Conservation (phyloP, 2,329 filamentous ascomycete genomes). For the Xylariaceae sp. region DNA sequence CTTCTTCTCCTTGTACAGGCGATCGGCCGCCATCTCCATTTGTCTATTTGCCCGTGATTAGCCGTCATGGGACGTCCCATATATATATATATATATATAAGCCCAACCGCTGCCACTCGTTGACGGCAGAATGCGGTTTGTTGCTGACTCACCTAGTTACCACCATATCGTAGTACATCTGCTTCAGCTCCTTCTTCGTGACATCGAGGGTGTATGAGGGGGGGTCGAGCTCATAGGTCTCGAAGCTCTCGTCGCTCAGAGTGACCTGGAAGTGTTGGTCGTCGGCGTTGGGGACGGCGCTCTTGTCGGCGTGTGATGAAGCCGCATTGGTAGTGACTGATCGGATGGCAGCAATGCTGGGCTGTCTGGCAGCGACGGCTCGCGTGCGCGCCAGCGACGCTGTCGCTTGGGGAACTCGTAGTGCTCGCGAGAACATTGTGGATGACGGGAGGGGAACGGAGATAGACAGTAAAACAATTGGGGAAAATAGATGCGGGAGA, state of each 20-base stretch:
- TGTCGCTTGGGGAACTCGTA: conserved; percentile 54
- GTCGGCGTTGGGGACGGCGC: conserved; percentile 55
- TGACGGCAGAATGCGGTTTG: neutral
- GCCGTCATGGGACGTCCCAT: neutral
- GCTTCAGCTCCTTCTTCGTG: conserved; percentile 96
- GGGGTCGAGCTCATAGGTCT: conserved; percentile 98
- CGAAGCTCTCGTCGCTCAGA: conserved; percentile 97
- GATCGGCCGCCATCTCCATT: conserved; percentile 99
- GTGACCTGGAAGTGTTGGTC: conserved; percentile 88
- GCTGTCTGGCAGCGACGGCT: conserved; percentile 34
- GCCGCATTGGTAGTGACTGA: conserved; percentile 94
- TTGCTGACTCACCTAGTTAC: conserved; percentile 66
- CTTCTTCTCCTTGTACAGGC: conserved; percentile 99
- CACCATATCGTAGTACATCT: conserved; percentile 99
- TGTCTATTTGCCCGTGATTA: conserved; percentile 52
- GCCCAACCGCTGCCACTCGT: neutral
- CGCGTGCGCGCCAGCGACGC: conserved; percentile 49
- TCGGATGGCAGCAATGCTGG: conserved; percentile 51
- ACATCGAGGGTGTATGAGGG: conserved; percentile 87
- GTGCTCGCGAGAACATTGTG: conserved; percentile 65
- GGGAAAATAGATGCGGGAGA: conserved; percentile 3
- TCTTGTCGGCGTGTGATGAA: conserved; percentile 80
- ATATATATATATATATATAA: no score
- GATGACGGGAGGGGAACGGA: neutral
- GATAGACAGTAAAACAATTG: conserved; percentile 2